Base-by-base conservation (phyloP, 2,329 filamentous ascomycete species). In the Nannizziopsis barbatae region DNA sequence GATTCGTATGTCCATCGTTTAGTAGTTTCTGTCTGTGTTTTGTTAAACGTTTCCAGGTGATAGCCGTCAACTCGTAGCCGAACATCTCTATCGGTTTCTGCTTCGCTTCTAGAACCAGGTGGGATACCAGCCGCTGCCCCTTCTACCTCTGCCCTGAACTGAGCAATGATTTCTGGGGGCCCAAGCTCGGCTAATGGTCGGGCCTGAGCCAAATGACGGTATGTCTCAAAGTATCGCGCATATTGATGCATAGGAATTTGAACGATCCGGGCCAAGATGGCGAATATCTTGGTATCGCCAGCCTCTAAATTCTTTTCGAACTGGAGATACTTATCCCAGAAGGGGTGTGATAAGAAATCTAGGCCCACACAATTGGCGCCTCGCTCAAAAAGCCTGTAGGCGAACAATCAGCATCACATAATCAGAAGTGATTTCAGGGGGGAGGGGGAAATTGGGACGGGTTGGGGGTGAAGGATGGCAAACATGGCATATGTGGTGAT, bases 281-380 rank as follows among this genome's bases (percentile, higher is more conserved):
- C 80, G 58, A 93, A 94, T 47, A 95, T 86, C 59, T 81, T 86
- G 18, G 33, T 47, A 54, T 93, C 86, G 11, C 83, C 79, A 0
- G 84, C 80, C 60, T 95, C 88, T 53, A 90, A 75, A 1, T 89
- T 84, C 64, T 95, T 89, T 64, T 96, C 92, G 60, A 93, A 96
- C 63, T 96, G 92, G 55, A 98, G 80, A 62, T 95, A 98, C 69
- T 95, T 96, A 67, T 98, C 92, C 92, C 92, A 98, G 70, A 98
- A 95, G 1, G 88, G 88, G 63, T 95, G 88, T 1, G 89, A 84
- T 27, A 95, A 75, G 62, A 95, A 98, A 67, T 98, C 92, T 14
- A 96, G 76, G 12, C 92, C 92, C 36, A 95, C 88, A 58, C 79
- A 83, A 27, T 77, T 76, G 22, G 87, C 85, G 53, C 84, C 92